Conservation (phyloP, 108 stramenopile genomes). For the Stephanodiscus triporus region DNA sequence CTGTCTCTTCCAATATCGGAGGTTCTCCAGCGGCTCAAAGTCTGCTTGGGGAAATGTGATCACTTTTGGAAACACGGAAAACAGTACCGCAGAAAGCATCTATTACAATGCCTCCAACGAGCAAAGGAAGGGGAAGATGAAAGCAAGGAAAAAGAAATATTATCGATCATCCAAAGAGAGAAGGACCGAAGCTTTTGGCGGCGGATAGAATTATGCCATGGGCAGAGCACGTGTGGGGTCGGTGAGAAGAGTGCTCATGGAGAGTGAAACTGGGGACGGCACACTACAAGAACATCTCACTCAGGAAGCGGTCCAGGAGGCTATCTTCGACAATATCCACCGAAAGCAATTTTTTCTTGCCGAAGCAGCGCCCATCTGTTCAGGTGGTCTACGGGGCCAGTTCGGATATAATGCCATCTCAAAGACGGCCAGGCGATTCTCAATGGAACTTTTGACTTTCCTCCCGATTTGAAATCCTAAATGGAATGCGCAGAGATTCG, state of each 20-base stretch:
- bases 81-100: not conserved
- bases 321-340: not conserved
- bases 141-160: conserved; percentile 9
- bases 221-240: not conserved
- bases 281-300: not conserved
- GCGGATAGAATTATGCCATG: conserved; percentile 9
- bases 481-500: not conserved
- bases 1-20: not conserved
- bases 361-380: not conserved
- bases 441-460: not conserved
- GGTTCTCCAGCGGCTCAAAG: not conserved
- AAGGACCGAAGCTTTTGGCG: conserved; percentile 8
- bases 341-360: not conserved
- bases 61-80: not conserved
- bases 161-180: conserved; percentile 14
- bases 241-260: conserved; percentile 6
- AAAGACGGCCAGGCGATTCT: not conserved
- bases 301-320: not conserved
- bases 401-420: not conserved
- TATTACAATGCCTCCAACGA: not conserved
- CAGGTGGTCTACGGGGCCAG: not conserved
- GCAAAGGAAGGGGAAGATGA: not conserved
- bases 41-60: not conserved
- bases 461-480: not conserved
- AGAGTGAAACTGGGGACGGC: not conserved